These are phyloP conservation scores for Cyberlindnera veronae DNA, from an alignment of 805 yeast genomes.

Conservation along the genomic window DNA sequence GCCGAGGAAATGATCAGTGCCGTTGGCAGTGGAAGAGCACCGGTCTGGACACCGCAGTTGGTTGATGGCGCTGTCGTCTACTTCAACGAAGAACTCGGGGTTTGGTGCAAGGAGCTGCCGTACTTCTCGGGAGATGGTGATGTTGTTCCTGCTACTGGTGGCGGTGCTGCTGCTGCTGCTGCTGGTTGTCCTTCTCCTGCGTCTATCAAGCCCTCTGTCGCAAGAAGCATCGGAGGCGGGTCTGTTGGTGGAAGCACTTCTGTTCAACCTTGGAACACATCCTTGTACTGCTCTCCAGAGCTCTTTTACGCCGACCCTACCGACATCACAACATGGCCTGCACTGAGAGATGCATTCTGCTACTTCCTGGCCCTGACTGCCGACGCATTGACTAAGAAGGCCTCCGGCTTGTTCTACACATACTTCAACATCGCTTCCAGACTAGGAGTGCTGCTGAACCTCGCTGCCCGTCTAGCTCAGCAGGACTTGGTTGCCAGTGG, in stretches of 20 bases:
- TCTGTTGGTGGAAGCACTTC: too few species aligned
- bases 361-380: conserved; percentile 45
- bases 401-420: conserved; percentile 48
- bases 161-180: conserved; percentile 1
- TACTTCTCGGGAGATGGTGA: conserved; percentile 36
- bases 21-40: conserved; percentile 32
- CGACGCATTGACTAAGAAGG: conserved; percentile 48
- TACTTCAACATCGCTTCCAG: conserved; percentile 53
- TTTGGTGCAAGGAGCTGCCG: conserved; percentile 59
- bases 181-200: too few species aligned
- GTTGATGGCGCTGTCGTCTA: conserved; percentile 52
- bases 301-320: conserved; percentile 56
- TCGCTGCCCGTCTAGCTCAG: conserved; percentile 51
- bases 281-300: conserved; percentile 32
- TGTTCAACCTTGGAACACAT: conserved; percentile 28
- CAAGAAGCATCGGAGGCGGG: too few species aligned
- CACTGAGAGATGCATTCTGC: conserved; percentile 44
- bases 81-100: conserved; percentile 56
- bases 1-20: conserved; percentile 36
- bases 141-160: not conserved
- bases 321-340: conserved; percentile 62
- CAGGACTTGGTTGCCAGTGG: conserved; percentile 47
- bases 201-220: too few species aligned
- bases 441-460: conserved; percentile 48
- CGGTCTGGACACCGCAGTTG: conserved; percentile 60